Evolutionary conservation across 192 early-diverging fungal species (phyloP), one percentile per base, ranked within the genome.

Genomic region (Irineochytrium annulatum): DNA sequence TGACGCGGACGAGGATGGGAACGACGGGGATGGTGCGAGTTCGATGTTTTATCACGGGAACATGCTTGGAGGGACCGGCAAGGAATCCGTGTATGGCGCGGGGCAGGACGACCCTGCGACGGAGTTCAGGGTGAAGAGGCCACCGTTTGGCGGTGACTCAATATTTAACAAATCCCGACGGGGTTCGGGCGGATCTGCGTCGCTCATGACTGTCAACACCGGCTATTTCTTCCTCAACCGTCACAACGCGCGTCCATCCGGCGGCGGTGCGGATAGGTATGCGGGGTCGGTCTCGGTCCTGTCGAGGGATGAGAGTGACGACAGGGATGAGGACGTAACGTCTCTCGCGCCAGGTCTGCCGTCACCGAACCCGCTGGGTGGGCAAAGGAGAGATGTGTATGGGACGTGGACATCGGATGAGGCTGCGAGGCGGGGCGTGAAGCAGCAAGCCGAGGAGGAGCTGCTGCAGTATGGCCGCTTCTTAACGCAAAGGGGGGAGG

Each of bases 321-420:
- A 31, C 5, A 13, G 6, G 29, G 20, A 37, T 14, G 54, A 57
- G 11, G 62, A 64, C 28, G 62, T 64, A 35, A 57, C 62, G 37
- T 57, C 54, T 31, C 28, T 64, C 34, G 62, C 62, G 13, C 62
- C 62, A 20, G 62, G 34, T 46, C 24, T 64, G 28, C 62, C 62
- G 14, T 57, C 54, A 2, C 62, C 62, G 33, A 64, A 64, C 34
- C 46, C 46, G 13, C 53, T 57, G 28, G 28, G 29, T 1, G 6
- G 5, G 24, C 11, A 39, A 29, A 34, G 62, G 13, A 44, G 55
- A 17, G 62, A 64, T 26, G 39, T 56, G 3, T 55, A 45, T 43
- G 62, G 62, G 16, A 57, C 43, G 54, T 64, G 62, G 62, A n/a
- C 16, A 4, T 33, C 34, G 14, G 54, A 35, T 14, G 62, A 64